Conservation (phyloP, 2,329 filamentous ascomycete genomes). For the Ceratocystis harringtonii region DNA sequence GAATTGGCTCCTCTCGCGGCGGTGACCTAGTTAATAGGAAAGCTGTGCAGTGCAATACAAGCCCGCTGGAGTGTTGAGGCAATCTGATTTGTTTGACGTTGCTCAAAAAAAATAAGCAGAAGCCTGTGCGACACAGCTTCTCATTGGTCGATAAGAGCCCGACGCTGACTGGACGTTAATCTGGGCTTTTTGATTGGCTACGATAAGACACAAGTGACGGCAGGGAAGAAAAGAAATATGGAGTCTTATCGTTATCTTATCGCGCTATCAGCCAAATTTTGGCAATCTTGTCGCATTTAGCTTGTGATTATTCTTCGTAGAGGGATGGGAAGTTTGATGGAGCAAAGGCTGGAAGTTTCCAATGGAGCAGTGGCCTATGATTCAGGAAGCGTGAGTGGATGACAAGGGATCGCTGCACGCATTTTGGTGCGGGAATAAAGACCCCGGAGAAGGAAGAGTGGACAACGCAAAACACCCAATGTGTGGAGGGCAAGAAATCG, state of each 20-base stretch:
- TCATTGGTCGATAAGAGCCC: neutral
- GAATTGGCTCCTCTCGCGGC: neutral
- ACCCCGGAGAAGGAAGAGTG: neutral
- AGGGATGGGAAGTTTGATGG: neutral
- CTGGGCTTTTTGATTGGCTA: slow-evolving; percentile 10
- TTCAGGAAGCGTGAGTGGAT: neutral
- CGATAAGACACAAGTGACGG: neutral
- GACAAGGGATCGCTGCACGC: neutral
- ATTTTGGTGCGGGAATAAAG: neutral
- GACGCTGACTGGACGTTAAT: neutral
- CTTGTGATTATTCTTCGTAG: neutral
- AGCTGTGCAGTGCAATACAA: too few species aligned
- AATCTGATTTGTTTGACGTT: neutral
- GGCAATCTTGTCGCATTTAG: neutral
- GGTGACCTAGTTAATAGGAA: too few species aligned
- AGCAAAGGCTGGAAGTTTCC: neutral
- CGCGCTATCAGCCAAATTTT: neutral
- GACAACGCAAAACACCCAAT: neutral
- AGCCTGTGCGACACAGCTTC: neutral
- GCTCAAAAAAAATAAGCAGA: neutral
- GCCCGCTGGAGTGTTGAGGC: too few species aligned
- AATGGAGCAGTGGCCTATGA: neutral
- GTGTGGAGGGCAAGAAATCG: neutral
- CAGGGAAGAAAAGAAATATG: neutral
- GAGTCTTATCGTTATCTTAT: slow-evolving; percentile 2